Base-by-base conservation (phyloP, 2,329 filamentous ascomycete species). In the Zymoseptoria pseudotritici region DNA sequence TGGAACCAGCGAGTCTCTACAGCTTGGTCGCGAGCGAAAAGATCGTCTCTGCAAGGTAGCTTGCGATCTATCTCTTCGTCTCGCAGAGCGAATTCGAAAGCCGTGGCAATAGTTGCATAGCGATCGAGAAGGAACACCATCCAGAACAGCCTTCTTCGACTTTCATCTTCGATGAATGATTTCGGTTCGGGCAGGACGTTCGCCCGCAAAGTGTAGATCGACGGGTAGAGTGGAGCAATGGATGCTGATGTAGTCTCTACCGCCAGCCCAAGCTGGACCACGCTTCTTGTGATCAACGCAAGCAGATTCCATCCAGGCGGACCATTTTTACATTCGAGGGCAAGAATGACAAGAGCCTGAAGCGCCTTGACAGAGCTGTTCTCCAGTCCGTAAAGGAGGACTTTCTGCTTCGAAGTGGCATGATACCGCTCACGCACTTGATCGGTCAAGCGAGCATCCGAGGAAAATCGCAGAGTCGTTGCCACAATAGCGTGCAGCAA, bases 271-370 rank as follows among this genome's bases (percentile, higher is more conserved):
- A 96, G 79, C 72, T 96, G 91, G 1, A 96, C 91, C 1, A 95
- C 90, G 6, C 90, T 91, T 20, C 92, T 84, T 1, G 91, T 92
- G 63, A 96, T 95, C 55, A 96, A 77, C 6, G 92, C 91, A 73
- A 96, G 85, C 60, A 96, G 82, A 70, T 96, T 96, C 91, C 91
- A 96, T 2, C 90, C 91, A 0, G 91, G 91, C 2, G 91, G 91
- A 0, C 92, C 92, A 71, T 96, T 96, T 31, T 91, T 87, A 22
- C 96, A 81, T 70, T 96, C 91, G 10, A 96, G 77, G 0, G 91
- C 90, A 4, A 96, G 78, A 55, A 96, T 94, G 1, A 96, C 90
- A 6, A 96, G 78, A 4, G 92, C 91, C 71, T 96, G 91, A 4
- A 96, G 79, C 1, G 90, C 86, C 72, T 91, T 93, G 60, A 96